Evolutionary conservation across 2,329 filamentous ascomycete species (phyloP).

Genomic region (Trichoderma sp.): DNA sequence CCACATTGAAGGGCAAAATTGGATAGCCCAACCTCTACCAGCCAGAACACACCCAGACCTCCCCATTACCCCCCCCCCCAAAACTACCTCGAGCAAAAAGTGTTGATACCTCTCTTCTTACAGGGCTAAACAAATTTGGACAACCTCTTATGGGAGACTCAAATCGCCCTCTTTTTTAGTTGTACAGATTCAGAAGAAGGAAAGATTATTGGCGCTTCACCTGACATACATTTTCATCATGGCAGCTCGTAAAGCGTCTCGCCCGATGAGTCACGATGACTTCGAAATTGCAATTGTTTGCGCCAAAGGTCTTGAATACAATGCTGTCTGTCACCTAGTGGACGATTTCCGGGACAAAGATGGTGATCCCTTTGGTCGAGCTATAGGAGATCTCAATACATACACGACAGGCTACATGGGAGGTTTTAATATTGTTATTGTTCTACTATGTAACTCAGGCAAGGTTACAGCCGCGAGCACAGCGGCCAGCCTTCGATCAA

Average conservation of each 20-base stretch:
- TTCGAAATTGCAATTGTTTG: not conserved
- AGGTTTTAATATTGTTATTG: not conserved
- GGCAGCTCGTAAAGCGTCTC: not conserved
- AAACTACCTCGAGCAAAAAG: no score
- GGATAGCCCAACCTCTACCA: no score
- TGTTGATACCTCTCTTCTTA: no score
- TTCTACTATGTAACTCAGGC: not conserved
- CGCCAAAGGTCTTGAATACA: not conserved
- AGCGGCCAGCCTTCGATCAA: not conserved
- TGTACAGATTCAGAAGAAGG: no score
- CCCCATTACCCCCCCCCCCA: no score
- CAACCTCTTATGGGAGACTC: no score
- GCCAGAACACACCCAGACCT: no score
- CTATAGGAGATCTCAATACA: not conserved
- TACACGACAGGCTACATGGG: not conserved
- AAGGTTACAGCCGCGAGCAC: fast-evolving
- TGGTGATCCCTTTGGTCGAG: not conserved
- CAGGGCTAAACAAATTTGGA: no score
- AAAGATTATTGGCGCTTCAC: no score
- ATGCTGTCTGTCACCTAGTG: fast-evolving
- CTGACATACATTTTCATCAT: no score
- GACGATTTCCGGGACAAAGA: not conserved
- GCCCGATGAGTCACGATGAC: not conserved
- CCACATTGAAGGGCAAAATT: no score
- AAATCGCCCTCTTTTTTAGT: no score